Evolutionary conservation across 768 basidiomycete species (phyloP), one percentile per base, ranked within the genome.

Genomic region (Collybia sp.): DNA sequence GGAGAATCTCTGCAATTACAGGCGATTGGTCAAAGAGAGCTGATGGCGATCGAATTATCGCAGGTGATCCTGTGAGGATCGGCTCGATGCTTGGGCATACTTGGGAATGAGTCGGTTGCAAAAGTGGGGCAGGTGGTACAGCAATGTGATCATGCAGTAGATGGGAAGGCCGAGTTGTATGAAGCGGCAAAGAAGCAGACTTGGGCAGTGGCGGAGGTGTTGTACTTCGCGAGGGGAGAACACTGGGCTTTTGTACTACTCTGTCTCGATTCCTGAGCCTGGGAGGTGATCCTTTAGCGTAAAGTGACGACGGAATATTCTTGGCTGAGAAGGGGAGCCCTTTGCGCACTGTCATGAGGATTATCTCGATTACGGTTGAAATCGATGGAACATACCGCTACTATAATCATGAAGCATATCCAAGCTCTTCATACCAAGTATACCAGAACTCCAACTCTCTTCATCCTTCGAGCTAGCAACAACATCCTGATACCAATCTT

Each of bases 121-220:
- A 40, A 33, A 53, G 50, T 10, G 62, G 64, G 32, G 55, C 53
- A 25, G 59, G 52, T 44, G 49, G 53, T 50, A 61, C 58, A 57
- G 56, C 58, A 45, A 61, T 51, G 38, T 67, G 57, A 51, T 66
- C 65, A 48, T 50, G 45, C 39, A 60, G 49, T 46, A 63, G 49
- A 49, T 66, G 47, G 16, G 66, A 63, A 51, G 54, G 63, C 13
- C 79, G 76, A 15, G 77, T 75, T 11, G 83, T 69, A 59, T 92
- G 89, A 51, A 92, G 65, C 40, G 89, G 89, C 2, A 92, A 65
- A 11, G 85, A 84, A 12, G 75, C 89, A 3, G 88, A 85, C 65
- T 91, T 88, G 18, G 89, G 89, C 15, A 91, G 71, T 31, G 89
- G 90, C 1, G 90, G 90, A 1, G 90, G 89, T 0, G 85, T 81